These are phyloP conservation scores for Coniosporium tulheliwenetii DNA, from an alignment of 2,329 filamentous ascomycete genomes.

Conservation along the genomic window DNA sequence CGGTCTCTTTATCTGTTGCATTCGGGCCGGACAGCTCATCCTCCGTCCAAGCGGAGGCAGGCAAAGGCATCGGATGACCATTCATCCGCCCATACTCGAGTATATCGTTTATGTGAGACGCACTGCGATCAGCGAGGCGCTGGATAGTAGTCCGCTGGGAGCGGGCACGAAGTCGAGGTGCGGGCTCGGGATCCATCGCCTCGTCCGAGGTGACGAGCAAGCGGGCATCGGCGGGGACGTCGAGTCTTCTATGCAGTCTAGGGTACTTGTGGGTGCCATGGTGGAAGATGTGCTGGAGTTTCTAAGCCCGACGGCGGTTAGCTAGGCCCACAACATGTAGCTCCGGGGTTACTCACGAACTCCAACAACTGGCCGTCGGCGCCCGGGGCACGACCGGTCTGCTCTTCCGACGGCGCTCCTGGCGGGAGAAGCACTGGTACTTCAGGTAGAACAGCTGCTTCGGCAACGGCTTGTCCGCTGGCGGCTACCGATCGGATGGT, in stretches of 20 bases:
- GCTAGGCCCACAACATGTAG: too few relatives aligned
- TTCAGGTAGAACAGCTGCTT: background rate
- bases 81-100: constrained; percentile 55
- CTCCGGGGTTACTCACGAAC: too few relatives aligned
- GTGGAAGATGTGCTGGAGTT: constrained; percentile 79
- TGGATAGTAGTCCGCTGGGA: constrained; percentile 59
- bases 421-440: background rate
- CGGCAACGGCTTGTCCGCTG: constrained; percentile 22
- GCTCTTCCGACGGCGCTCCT: too few relatives aligned
- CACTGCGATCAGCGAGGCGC: constrained; percentile 63
- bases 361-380: too few relatives aligned
- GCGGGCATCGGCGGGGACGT: constrained; percentile 48
- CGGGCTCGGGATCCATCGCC: constrained; percentile 18
- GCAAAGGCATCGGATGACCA: constrained; percentile 52
- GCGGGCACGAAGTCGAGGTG: constrained; percentile 41
- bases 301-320: constrained; percentile 18
- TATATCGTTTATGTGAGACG: constrained; percentile 62
- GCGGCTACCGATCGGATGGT: too few relatives aligned
- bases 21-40: constrained; percentile 70
- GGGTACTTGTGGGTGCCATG: constrained; percentile 74
- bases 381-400: too few relatives aligned
- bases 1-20: constrained; percentile 68
- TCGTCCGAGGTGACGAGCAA: constrained; percentile 47
- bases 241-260: constrained; percentile 57
- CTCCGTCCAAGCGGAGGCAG: constrained; percentile 63